Evolutionary conservation across 2,329 filamentous ascomycete species (phyloP), one percentile per base, ranked within the genome.

Genomic region (Penicillium sp.): DNA sequence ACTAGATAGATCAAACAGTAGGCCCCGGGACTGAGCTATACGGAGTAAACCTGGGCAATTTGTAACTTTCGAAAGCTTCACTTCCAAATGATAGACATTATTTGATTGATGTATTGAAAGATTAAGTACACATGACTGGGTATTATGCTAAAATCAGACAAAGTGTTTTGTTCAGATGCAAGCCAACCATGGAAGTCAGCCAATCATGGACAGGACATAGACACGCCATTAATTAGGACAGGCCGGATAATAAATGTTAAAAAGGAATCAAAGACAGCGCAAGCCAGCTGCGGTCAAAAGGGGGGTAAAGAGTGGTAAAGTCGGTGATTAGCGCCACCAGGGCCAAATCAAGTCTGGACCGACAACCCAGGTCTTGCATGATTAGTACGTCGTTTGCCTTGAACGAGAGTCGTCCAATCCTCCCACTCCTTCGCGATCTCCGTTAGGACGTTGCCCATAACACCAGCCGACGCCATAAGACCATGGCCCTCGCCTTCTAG

Each of bases 351-450:
- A 38, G 61, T 55, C 4, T 56, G 59, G 38, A 63, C 54, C 16
- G 63, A 58, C 11, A 63, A 46, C 5, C 61, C 58, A 9, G 61
- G 60, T 46, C 61, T 55, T 14, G 61, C 39, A 31, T 59, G 59
- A n/a, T 44, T 61, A 13, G 65, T 54, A 58, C 67, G 64, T 34
- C 73, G 71, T 54, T 71, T 75, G 38, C 78, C 76, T 59, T 78
- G 76, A 18, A 80, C 77, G 31, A 81, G 82, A 43, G 84, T 83
- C 67, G 85, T 86, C 90, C 90, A 93, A 66, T 93, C 90, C 62
- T 92, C 89, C 93, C 93, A 97, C 72, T 97, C 94, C 62, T 87
- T 87, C 49, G 90, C 89, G 67, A 99, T 96, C 76, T 99, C 94
- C 74, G 91, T 93, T 34, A 99, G 78, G n/a, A 97, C 89, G 18